A percentile compares a stretch with the other conserved stretches of the same genome.
These are phyloP conservation scores for Penicillium cataractarum DNA, from an alignment of 495 filamentous ascomycete species.

Conservation along the genomic window DNA sequence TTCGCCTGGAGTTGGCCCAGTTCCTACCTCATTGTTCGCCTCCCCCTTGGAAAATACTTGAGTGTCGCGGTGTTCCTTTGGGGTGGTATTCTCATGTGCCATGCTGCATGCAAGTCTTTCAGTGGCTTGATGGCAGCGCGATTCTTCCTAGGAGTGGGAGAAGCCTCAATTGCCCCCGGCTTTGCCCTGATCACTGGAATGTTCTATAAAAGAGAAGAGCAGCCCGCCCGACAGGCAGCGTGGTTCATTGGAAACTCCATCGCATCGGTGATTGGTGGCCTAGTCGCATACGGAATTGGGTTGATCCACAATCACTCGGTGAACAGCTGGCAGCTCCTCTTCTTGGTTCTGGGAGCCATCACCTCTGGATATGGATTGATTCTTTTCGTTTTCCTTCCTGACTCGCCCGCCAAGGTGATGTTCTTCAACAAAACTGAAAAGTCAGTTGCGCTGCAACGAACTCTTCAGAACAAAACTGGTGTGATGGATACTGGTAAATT, in stretches of 20 bases:
- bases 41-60: conserved; percentile 57
- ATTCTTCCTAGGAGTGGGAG: conserved; percentile 58
- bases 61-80: conserved; percentile 37
- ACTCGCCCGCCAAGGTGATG: conserved; percentile 50
- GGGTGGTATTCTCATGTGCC: conserved; percentile 38
- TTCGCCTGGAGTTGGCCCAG: conserved; percentile 54
- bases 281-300: conserved; percentile 49
- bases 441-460: conserved; percentile 57
- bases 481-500: conserved; percentile 62
- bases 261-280: conserved; percentile 51
- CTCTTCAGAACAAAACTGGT: conserved; percentile 60
- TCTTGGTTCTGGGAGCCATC: conserved; percentile 43
- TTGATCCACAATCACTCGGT: conserved; percentile 30
- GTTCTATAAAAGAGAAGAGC: conserved; percentile 58
- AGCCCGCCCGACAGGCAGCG: conserved; percentile 56
- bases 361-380: conserved; percentile 43
- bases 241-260: conserved; percentile 58
- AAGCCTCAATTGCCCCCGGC: conserved; percentile 60
- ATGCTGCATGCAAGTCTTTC: conserved; percentile 54
- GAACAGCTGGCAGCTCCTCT: conserved; percentile 42
- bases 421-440: conserved; percentile 50
- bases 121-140: conserved; percentile 51
- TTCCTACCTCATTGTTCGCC: conserved; percentile 52
- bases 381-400: conserved; percentile 48
- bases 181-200: conserved; percentile 62